Base-by-base conservation (phyloP, 352 stramenopile genomes). In the Phytophthora podocarpi region DNA sequence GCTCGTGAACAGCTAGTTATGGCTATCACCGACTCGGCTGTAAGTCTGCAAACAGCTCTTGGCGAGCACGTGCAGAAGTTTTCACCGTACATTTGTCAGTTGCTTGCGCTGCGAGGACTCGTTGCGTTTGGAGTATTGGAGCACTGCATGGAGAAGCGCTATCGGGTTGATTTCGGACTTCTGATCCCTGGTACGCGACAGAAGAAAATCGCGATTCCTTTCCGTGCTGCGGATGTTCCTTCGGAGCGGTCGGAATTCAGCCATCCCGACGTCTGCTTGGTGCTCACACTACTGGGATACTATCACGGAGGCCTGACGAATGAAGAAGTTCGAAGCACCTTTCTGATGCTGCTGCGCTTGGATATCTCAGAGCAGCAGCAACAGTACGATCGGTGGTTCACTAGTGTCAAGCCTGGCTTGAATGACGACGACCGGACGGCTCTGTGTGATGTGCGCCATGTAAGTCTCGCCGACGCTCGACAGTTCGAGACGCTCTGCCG, bases 121-220 rank as follows among this genome's bases (percentile, higher is more conserved):
- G 49, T 97, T 10, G 85, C 84, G 12, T 87, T 90, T 54, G 83
- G 80, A 10, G 59, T 96, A 0, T 62, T 97, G 8, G 67, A 91
- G 23, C 85, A 93, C 20, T 94, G 87, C 30, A 42, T 97, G n/a
- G 52, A 96, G 40, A 96, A 96, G 64, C 81, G 89, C 4, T 82
- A 93, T 51, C 72, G 89, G 15, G 89, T 97, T 0, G 60, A 91
- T 31, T 97, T 85, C 65, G 91, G 90, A 0, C 64, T 96, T 37
- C 67, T 76, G 13, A 34, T 67, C 6, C 46, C 50, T 30, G 59
- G 58, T 1, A 62, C 69, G 0, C 85, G 84, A 23, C 32, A 3
- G 0, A 97, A 96, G 59, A 68, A 72, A 18, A 72, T 97, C 18
- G 90, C 86, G 8, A 87, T 98, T 13, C 92, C 90, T 16, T 97